phyloP scores from a whole-genome alignment of 345 rosid species.

The Kandelia obovata region DNA sequence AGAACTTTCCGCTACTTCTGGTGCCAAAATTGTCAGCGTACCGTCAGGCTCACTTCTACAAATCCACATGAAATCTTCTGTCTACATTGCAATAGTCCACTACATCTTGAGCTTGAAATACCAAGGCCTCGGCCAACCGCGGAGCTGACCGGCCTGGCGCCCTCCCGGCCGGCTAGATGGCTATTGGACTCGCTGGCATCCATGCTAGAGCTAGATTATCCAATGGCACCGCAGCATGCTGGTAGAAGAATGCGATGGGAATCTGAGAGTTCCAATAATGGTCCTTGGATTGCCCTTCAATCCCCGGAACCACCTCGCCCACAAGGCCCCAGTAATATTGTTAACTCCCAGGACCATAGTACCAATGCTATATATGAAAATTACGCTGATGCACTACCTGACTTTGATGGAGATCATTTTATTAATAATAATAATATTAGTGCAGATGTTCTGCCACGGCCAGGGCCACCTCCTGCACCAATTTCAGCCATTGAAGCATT shows the following conservation, averaged over 20 bases:
- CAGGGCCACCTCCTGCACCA: slow-evolving; percentile 50
- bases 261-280: slow-evolving; percentile 17
- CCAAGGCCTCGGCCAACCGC: slow-evolving; percentile 28
- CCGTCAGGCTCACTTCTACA: slow-evolving; percentile 40
- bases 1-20: slow-evolving; percentile 64
- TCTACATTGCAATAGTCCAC: slow-evolving; percentile 45
- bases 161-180: slow-evolving; percentile 13
- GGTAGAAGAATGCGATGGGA: slow-evolving; percentile 36
- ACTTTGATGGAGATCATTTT: slow-evolving; percentile 12
- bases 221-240: not conserved
- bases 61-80: slow-evolving; percentile 41
- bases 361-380: not conserved
- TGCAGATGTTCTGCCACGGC: not conserved
- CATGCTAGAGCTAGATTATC: slow-evolving; percentile 15
- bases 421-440: slow-evolving; percentile 25
- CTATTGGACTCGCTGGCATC: slow-evolving; percentile 24
- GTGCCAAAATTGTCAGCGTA: slow-evolving; percentile 58
- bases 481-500: slow-evolving; percentile 49
- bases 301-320: slow-evolving; percentile 26
- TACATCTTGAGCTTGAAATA: slow-evolving; percentile 52
- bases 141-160: slow-evolving; percentile 7
- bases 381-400: not conserved
- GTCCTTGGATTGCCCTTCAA: slow-evolving; percentile 60
- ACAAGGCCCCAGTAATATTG: not conserved
- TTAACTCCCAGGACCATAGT: not conserved